Base-by-base conservation (phyloP, 139 green algal genomes). In the Micractinium conductrix region DNA sequence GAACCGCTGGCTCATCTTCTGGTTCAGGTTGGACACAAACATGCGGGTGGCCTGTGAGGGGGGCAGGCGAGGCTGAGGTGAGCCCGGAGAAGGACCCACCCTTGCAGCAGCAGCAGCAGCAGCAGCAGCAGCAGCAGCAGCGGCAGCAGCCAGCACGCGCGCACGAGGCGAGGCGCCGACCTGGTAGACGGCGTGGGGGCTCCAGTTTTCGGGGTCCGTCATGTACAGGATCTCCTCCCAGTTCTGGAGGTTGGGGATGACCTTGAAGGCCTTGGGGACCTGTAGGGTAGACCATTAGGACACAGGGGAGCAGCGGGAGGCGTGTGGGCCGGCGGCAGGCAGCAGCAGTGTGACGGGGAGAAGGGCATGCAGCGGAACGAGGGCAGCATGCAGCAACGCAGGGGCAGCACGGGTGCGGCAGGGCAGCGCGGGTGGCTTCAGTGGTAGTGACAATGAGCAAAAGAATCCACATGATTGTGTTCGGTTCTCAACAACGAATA, bases 191-290 rank as follows among this genome's bases (percentile, higher is more conserved):
- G 97, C 97, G 85, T 98, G 94, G 0, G 96, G 92, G 37, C 88
- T 95, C 97, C 97, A 99, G 50, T 75, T 50, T 63, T 97, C 92
- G 28, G 95, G 94, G 6, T 96, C 90, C 24, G 97, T 99, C 28
- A 99, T 87, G 84, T 91, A 97, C 80, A 99, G 89, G 79, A 99
- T 92, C 82, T 99, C 95, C 91, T 99, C 97, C 97, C 97, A 99
- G 86, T 99, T 98, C 43, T 87, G 85, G 38, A 99, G 91, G 81
- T 91, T 95, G 45, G 97, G 97, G 67, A 99, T 97, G 81, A 99
- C 96, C 86, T 99, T 99, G 92, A 99, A 99, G n/a, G 97, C 97
- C 89, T 99, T 98, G 78, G 97, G 97, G 5, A 99, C 85, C 79
- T 87, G 74, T 28, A 28, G 42, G 42, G 65, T 0, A 44, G 43